A percentile compares a stretch with the other conserved stretches of the same genome.
Evolutionary conservation across 148 eudicot genomes (phyloP).

Genomic region (Rhododendron kiyosumense): DNA sequence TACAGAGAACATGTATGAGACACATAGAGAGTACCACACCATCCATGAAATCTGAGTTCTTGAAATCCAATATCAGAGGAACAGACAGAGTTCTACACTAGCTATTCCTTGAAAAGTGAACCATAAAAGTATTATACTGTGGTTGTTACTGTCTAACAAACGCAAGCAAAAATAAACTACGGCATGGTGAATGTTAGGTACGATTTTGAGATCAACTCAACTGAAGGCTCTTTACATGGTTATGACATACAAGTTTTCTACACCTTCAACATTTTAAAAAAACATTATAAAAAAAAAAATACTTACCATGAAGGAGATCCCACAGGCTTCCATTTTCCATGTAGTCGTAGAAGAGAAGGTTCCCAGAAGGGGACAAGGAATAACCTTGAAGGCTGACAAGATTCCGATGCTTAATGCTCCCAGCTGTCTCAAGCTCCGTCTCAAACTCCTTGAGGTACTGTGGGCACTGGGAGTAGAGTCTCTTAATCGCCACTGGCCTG

Average conservation of each 20-base stretch:
- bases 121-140: background rate
- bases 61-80: background rate
- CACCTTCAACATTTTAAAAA: background rate
- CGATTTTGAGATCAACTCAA: background rate
- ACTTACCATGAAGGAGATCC: conserved; percentile 95
- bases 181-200: background rate
- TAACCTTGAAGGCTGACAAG: conserved; percentile 92
- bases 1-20: background rate
- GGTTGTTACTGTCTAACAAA: background rate
- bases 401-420: conserved; percentile 95
- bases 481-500: conserved; percentile 89
- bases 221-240: background rate
- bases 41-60: background rate
- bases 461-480: conserved; percentile 73
- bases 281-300: background rate
- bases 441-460: conserved; percentile 86
- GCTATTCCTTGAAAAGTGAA: background rate
- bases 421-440: conserved; percentile 91
- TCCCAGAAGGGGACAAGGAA: conserved; percentile 84
- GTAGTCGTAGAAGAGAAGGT: conserved; percentile 95
- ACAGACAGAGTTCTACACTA: background rate
- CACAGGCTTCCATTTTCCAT: conserved; percentile 99
- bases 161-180: background rate
- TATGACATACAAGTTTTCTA: background rate
- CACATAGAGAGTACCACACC: background rate